Base-by-base conservation (phyloP, 345 rosid genomes). In the Garcia nutans region DNA sequence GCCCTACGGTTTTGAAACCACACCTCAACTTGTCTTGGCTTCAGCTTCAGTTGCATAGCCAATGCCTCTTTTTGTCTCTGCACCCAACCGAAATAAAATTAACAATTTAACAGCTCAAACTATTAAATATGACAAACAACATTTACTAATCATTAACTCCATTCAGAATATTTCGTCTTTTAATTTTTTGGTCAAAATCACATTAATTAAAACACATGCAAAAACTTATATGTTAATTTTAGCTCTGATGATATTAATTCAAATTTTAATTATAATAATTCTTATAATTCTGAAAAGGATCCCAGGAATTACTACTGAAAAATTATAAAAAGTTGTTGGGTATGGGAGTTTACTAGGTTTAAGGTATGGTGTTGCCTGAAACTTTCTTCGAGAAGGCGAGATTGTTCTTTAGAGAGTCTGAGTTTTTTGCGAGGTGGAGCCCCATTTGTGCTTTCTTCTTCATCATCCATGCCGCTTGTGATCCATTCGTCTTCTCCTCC, bases 1-100 rank as follows among this genome's bases (percentile, higher is more conserved):
- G 99, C 99, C 90, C 99, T 90, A 73, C 99, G 97, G 88, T 95
- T 95, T 82, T 95, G 99, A 86, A 95, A 95, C 99, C 99, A 95
- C 65, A 95, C 99, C 83, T 95, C 99, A 56, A 93, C 96, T 82
- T 95, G 97, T 77, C 99, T 84, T 63, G 97, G 93, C 82, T 86
- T 84, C 78, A 95, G 91, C 88, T 88, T 88, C 90, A 95, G 76
- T 74, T 91, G 87, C 85, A 69, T 62, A 65, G 99, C 96, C 85
- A 95, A 82, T 77, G 86, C 91, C 78, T 90, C 99, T 84, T 95
- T 95, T 84, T 95, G 97, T 78, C 90, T 93, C 99, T 95, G 89
- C 80, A 73, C 5, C 26, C 16, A 22, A 6, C 62, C 24, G 4
- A 50, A 3, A 50, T n/a, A n/a, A n/a, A n/a, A n/a, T n/a, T n/a